phyloP scores from a whole-genome alignment of 163 green algal genomes.

The Scenedesmus sp. region DNA sequence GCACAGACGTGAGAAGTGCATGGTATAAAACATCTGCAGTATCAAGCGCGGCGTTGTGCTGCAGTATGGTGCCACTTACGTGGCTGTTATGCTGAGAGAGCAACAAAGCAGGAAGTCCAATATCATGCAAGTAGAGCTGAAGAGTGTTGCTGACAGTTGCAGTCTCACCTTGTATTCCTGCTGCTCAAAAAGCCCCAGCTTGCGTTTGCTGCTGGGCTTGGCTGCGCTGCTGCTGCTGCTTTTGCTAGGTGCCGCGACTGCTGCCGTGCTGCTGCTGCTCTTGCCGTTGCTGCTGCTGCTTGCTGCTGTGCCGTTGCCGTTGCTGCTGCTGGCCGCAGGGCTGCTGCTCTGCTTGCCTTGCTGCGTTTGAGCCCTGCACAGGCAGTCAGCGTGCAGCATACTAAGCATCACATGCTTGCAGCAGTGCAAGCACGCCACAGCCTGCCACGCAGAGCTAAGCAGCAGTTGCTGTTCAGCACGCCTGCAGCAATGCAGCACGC shows the following conservation, averaged over 20 bases:
- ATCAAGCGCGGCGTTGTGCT: no score
- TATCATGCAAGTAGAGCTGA: background rate
- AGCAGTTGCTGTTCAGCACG: no score
- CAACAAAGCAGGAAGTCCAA: background rate
- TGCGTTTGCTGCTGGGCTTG: constrained; percentile 56
- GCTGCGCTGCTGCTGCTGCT: background rate
- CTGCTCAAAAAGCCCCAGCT: constrained; percentile 70
- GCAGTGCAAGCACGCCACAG: background rate
- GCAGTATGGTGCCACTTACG: no score
- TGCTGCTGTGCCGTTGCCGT: background rate
- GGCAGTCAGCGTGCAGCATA: background rate
- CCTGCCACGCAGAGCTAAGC: no score
- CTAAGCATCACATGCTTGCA: background rate
- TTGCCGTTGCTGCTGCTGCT: constrained; percentile 26
- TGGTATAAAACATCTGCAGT: no score
- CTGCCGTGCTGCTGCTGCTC: background rate
- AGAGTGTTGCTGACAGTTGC: background rate
- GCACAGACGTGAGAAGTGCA: no score
- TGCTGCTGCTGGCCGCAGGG: background rate
- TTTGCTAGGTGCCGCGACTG: constrained; percentile 16
- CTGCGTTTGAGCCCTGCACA: constrained; percentile 6
- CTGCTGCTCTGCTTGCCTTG: constrained; percentile 2
- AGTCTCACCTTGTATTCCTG: constrained; percentile 65
- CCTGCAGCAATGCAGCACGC: no score
- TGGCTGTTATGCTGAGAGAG: no score